Conservation (phyloP, 1,284 basidiomycete genomes). For the Trametes polyzona region DNA sequence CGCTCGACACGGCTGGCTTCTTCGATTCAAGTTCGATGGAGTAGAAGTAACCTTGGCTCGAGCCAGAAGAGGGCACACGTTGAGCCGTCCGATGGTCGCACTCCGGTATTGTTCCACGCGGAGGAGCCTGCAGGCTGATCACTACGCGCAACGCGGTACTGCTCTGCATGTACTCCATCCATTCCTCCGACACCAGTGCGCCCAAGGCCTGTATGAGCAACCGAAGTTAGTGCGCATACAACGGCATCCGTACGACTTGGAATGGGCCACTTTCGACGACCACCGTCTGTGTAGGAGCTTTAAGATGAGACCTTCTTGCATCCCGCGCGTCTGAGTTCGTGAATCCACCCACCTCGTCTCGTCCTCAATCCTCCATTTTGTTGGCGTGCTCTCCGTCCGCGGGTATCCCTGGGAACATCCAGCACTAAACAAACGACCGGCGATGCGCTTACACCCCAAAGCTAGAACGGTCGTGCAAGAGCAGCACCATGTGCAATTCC, state of each 20-base stretch:
- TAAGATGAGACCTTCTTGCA: not conserved
- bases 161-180: not conserved
- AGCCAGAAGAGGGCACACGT: not conserved
- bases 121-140: not conserved
- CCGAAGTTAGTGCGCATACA: slow-evolving; percentile 12
- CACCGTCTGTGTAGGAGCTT: not conserved
- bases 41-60: not conserved
- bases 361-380: not conserved
- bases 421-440: not conserved
- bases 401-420: not conserved
- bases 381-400: not conserved
- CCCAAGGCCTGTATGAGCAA: not conserved
- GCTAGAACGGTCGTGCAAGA: not conserved
- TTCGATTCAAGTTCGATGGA: not conserved
- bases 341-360: not conserved
- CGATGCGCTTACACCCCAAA: not conserved
- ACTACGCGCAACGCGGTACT: not conserved
- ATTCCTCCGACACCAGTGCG: not conserved
- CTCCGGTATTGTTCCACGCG: slow-evolving; percentile 24
- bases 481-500: not conserved
- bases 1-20: not conserved
- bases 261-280: not conserved
- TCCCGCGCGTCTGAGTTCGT: not conserved
- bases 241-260: not conserved
- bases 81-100: slow-evolving; percentile 22